Evolutionary conservation across 2,329 filamentous ascomycete genomes (phyloP).

Genomic region (Clarireedia paspali): DNA sequence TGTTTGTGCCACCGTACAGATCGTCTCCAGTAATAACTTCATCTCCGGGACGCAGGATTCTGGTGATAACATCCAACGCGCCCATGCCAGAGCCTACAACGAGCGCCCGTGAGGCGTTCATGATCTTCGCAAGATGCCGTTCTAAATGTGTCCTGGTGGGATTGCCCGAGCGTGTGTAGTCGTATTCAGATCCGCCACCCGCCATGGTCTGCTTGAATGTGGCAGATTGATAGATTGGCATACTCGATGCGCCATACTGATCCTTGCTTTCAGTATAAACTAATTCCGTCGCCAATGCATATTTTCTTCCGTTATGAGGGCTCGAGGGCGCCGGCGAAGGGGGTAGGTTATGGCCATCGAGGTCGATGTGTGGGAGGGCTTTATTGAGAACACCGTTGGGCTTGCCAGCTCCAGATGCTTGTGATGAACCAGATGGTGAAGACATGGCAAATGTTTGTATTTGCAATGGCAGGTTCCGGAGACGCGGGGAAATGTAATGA

Average conservation of each 20-base stretch:
- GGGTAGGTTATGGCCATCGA: constrained; percentile 77
- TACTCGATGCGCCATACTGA: constrained; percentile 93
- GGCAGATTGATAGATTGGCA: constrained; percentile 96
- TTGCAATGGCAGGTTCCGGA: background rate
- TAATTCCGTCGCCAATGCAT: constrained; percentile 90
- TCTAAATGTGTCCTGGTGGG: constrained; percentile 94
- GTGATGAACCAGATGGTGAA: constrained; percentile 26
- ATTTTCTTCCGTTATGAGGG: constrained; percentile 76
- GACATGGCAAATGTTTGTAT: constrained; percentile 20
- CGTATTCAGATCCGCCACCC: constrained; percentile 77
- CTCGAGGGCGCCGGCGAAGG: constrained; percentile 91
- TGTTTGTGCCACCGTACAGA: constrained; percentile 90
- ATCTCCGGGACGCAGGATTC: constrained; percentile 82
- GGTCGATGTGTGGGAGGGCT: constrained; percentile 50
- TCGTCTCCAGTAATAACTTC: constrained; percentile 97
- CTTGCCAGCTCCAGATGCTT: constrained; percentile 17
- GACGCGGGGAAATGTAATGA: constrained; percentile 1
- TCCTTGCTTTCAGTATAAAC: constrained; percentile 95
- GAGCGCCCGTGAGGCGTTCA: constrained; percentile 85
- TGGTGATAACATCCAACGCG: constrained; percentile 90
- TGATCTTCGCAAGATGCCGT: constrained; percentile 95
- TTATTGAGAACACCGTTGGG: constrained; percentile 22
- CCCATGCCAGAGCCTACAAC: constrained; percentile 97
- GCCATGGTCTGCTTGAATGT: constrained; percentile 93
- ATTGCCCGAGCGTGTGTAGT: constrained; percentile 97